These are phyloP conservation scores for Cucumis cinereus DNA, from an alignment of 306 rosid genomes.

Conservation along the genomic window DNA sequence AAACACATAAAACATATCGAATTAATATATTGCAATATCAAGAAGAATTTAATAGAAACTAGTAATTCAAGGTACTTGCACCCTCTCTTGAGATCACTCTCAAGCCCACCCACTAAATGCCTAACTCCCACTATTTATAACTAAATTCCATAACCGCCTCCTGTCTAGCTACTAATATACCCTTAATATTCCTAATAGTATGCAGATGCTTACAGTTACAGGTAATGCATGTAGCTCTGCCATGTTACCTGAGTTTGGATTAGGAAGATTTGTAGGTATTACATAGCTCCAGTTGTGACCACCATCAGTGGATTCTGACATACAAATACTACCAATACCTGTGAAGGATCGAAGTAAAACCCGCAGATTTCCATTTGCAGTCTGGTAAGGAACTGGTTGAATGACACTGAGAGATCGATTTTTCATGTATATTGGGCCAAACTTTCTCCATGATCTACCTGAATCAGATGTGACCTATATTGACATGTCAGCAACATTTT, in stretches of 20 bases:
- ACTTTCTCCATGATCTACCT: conserved; percentile 70
- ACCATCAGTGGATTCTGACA: conserved; percentile 72
- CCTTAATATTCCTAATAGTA: too few relatives aligned
- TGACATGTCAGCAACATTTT: conserved; percentile 15
- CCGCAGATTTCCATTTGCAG: conserved; percentile 54
- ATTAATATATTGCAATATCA: too few relatives aligned
- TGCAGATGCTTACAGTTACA: neutral
- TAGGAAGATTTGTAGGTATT: conserved; percentile 61
- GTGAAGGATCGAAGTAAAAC: conserved; percentile 67
- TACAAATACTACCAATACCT: conserved; percentile 46
- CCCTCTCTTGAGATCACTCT: too few relatives aligned
- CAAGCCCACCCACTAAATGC: too few relatives aligned
- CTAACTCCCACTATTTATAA: too few relatives aligned
- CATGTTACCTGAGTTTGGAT: conserved; percentile 80
- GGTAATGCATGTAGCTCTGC: conserved; percentile 1
- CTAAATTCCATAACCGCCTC: too few relatives aligned
- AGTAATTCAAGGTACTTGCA: too few relatives aligned
- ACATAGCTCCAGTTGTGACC: conserved; percentile 75
- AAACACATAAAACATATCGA: too few relatives aligned
- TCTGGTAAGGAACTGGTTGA: conserved; percentile 88
- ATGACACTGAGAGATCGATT: conserved; percentile 64
- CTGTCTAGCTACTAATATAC: too few relatives aligned
- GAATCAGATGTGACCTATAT: conserved; percentile 49
- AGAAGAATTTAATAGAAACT: too few relatives aligned
- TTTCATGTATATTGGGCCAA: conserved; percentile 70